phyloP scores from a whole-genome alignment of 2,329 filamentous ascomycete species.

The Exophiala sp. region DNA sequence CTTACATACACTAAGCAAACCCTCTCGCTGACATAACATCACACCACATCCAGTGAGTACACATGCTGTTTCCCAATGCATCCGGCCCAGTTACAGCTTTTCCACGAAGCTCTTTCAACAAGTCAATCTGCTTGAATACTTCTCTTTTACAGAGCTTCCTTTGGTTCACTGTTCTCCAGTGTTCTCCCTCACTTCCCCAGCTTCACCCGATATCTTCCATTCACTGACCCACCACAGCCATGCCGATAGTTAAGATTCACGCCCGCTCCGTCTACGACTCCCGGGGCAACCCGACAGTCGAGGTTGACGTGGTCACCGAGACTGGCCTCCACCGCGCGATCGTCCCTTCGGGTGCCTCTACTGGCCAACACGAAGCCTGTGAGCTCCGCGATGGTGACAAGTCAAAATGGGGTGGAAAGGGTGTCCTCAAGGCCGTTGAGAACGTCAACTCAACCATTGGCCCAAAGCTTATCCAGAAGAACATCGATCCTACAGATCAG shows the following conservation, averaged over 20 bases:
- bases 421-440: conserved; percentile 77
- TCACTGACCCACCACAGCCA: conserved; percentile 39
- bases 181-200: not conserved
- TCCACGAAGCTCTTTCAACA: conserved; percentile 4
- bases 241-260: conserved; percentile 89
- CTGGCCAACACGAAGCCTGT: conserved; percentile 85
- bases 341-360: conserved; percentile 94
- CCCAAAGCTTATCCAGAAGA: conserved; percentile 77
- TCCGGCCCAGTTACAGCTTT: conserved; percentile 2
- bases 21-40: conserved; percentile 17
- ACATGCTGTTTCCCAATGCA: not conserved
- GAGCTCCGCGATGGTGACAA: conserved; percentile 91
- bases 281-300: conserved; percentile 95
- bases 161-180: not conserved
- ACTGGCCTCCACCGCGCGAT: conserved; percentile 96
- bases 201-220: conserved; percentile 15
- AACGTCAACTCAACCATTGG: conserved; percentile 82
- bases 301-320: conserved; percentile 96
- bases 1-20: conserved; percentile 15
- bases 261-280: conserved; percentile 98
- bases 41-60: conserved; percentile 21
- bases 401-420: conserved; percentile 80
- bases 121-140: not conserved
- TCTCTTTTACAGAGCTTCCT: not conserved
- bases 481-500: conserved; percentile 82